Base-by-base conservation (phyloP, 2,329 filamentous ascomycete genomes). In the Penicillium capsulatum region DNA sequence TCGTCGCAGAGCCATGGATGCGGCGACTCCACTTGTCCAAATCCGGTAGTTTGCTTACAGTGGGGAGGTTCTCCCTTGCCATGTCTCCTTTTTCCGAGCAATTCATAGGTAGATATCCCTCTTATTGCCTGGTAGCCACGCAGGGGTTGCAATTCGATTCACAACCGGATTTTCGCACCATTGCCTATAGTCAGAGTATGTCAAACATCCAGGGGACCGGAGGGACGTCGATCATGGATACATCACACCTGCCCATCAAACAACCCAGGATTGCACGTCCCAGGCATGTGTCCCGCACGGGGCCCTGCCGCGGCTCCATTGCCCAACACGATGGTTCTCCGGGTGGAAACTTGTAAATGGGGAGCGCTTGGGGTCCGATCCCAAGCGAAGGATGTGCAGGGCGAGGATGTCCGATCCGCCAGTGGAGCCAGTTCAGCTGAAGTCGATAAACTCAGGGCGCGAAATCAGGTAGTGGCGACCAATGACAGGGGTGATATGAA, bases 1-100 rank as follows among this genome's bases (percentile, higher is more conserved):
- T 40, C 7, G 16, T 27, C 44, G 32, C 36, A 38, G 40, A 44
- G 47, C 51, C 51, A 54, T 54, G 53, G 48, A 45, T 45, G 17
- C 22, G 17, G 31, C 17, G 27, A 26, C 22, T 26, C 19, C 22
- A 35, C 40, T 36, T 26, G 26, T 24, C 51, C 52, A 27, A 45
- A 56, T 48, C 3, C 11, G 53, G 53, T 47, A 54, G 44, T 54
- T 44, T 54, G 49, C 35, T 55, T 54, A 48, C 40, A 22, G 19
- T 22, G 19, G 19, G 19, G 19, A 22, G 19, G 19, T 22, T 22
- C 19, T 22, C 19, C 19, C 19, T 22, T 22, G 19, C 19, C 5
- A 22, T 9, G 19, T 5, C 19, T 22, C 19, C 19, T 22, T 22
- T 5, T 22, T 9, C 19, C 19, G 19, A 22, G 5, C 5, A 22